Conservation (phyloP, 2,329 filamentous ascomycete genomes). For the Pestalotiopsis sp. region DNA sequence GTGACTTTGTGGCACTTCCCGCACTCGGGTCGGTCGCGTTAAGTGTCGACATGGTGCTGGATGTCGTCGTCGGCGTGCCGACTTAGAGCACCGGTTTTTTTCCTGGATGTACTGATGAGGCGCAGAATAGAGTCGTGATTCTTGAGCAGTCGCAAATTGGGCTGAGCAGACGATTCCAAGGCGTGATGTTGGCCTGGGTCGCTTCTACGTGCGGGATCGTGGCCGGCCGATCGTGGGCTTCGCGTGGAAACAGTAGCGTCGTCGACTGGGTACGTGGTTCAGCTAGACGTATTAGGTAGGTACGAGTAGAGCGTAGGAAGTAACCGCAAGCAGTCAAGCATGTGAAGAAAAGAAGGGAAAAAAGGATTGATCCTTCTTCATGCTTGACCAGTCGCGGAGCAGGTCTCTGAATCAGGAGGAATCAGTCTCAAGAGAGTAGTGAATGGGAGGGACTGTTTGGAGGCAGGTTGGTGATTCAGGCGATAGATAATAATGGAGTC, state of each 20-base stretch:
- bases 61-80: conserved; percentile 9
- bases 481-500: neutral
- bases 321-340: neutral
- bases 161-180: neutral
- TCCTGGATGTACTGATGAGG: neutral
- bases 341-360: neutral
- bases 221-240: neutral
- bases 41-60: conserved; percentile 10
- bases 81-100: neutral
- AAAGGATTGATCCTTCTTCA: neutral
- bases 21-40: conserved; percentile 1
- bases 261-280: neutral
- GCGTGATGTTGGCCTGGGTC: neutral
- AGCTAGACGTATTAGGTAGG: neutral
- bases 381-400: neutral
- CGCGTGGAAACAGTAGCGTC: neutral
- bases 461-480: neutral
- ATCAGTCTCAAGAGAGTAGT: neutral
- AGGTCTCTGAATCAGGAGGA: neutral
- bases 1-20: conserved; percentile 29
- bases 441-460: neutral
- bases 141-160: neutral
- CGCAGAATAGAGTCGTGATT: neutral
- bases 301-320: neutral
- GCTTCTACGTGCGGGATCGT: neutral